phyloP scores from a whole-genome alignment of 129 eudicot genomes.

The Flaveria ramosissima region DNA sequence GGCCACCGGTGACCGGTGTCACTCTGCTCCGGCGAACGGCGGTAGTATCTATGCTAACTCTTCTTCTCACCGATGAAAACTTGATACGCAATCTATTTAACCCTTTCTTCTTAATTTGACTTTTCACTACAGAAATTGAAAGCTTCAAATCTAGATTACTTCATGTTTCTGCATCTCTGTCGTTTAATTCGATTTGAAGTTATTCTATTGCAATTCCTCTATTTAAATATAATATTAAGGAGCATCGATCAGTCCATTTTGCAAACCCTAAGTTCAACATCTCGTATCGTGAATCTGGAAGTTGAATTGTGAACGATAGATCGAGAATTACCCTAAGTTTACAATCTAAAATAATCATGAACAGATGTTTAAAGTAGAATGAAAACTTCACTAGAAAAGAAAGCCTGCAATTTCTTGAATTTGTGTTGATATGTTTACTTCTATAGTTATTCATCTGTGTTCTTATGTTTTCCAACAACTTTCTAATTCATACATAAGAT shows the following conservation, averaged over 20 bases:
- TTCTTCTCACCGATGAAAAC: neutral
- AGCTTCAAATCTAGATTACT: neutral
- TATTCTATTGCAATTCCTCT: neutral
- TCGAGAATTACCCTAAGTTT: neutral
- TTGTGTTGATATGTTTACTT: slow-evolving; percentile 20
- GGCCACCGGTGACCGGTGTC: no score
- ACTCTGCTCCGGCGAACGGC: no score
- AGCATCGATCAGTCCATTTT: neutral
- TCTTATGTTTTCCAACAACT: slow-evolving; percentile 23
- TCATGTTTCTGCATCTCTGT: neutral
- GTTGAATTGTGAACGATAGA: neutral
- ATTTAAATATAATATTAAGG: neutral
- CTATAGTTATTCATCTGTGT: slow-evolving; percentile 25
- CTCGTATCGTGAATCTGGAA: neutral
- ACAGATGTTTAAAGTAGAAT: neutral
- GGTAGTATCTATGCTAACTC: neutral
- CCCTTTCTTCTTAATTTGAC: neutral
- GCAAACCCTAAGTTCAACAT: slow-evolving; percentile 2
- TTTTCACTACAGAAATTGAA: neutral
- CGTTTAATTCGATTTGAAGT: neutral
- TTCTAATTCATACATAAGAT: slow-evolving; percentile 11
- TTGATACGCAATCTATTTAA: neutral
- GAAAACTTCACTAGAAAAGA: neutral
- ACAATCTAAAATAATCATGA: neutral
- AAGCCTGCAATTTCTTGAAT: slow-evolving; percentile 14